phyloP scores from a whole-genome alignment of 768 basidiomycete genomes.

The Suillus occidentalis region DNA sequence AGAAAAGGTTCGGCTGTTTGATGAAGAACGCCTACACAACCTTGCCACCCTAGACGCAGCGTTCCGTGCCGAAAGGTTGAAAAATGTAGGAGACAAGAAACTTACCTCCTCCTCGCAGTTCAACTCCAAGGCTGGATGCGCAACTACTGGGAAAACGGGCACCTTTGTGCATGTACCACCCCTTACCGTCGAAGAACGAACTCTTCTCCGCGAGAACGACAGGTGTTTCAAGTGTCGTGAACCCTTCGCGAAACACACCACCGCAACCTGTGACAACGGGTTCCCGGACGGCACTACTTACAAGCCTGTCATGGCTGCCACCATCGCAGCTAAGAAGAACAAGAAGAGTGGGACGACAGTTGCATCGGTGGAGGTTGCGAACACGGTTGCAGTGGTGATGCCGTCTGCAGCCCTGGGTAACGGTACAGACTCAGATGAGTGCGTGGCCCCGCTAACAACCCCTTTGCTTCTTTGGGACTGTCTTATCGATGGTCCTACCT shows the following conservation, averaged over 20 bases:
- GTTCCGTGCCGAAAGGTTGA: neutral
- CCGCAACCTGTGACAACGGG: neutral
- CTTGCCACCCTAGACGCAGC: neutral
- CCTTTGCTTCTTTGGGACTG: neutral
- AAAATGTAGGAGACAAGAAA: fast-evolving
- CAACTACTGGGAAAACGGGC: fast-evolving
- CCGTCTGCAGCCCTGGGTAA: neutral
- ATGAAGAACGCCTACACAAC: neutral
- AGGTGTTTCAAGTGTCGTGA: neutral
- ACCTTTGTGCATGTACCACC: neutral
- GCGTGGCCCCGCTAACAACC: neutral
- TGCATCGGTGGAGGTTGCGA: neutral
- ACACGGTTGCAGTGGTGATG: neutral
- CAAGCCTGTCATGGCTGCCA: neutral
- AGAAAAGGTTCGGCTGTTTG: neutral
- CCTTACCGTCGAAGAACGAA: neutral
- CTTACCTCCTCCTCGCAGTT: neutral
- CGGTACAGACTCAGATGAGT: neutral
- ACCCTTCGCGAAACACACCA: neutral
- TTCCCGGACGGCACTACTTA: neutral
- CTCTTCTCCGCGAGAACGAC: neutral
- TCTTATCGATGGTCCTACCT: neutral
- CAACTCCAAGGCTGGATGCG: neutral
- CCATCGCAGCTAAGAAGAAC: neutral
- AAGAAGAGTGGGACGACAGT: neutral